Base-by-base conservation (phyloP, 192 early-diverging fungal species). In the Backusella mclennaniae region DNA sequence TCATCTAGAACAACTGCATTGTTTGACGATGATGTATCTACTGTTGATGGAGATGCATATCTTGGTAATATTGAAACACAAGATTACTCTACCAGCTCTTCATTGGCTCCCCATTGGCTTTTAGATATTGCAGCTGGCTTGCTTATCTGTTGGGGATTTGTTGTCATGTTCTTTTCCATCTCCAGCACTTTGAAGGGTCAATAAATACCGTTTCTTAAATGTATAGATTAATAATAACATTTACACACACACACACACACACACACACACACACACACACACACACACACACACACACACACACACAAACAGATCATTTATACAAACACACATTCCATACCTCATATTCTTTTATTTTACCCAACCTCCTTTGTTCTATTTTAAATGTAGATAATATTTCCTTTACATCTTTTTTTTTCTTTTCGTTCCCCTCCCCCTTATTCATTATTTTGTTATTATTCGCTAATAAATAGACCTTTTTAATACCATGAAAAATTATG, bases 81-180 rank as follows among this genome's bases (percentile, higher is more conserved):
- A 56, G 35, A 26, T 19, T 5, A 1, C 15, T 33, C 17, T 11
- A 29, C 21, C 26, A 21, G n/a, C 26, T 23, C 21, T 11, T 44
- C 70, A 21, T 67, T 66, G 31, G 59, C 63, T 26, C 71, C 77
- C 12, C 21, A 36, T 67, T 76, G 77, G 73, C 80, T 74, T 76
- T 52, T 88, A 66, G 85, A 86, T 69, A 75, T 84, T 4, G 74
- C 82, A 17, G 83, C 87, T 3, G 81, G 81, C 35, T 46, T 86
- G n/a, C 66, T 88, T 17, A 71, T 88, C 31, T 73, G 78, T 42
- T 88, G 86, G 77, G 87, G 87, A 9, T 71, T 83, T 14, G 77
- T 84, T 70, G 85, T 88, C 19, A 88, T 88, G 87, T 41, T 85
- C 42, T 77, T 86, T n/a, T 53, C 78, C 0, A 69, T 63, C 11